Base-by-base conservation (phyloP, 805 yeast species). In the Nakazawaea ishiwadae region DNA sequence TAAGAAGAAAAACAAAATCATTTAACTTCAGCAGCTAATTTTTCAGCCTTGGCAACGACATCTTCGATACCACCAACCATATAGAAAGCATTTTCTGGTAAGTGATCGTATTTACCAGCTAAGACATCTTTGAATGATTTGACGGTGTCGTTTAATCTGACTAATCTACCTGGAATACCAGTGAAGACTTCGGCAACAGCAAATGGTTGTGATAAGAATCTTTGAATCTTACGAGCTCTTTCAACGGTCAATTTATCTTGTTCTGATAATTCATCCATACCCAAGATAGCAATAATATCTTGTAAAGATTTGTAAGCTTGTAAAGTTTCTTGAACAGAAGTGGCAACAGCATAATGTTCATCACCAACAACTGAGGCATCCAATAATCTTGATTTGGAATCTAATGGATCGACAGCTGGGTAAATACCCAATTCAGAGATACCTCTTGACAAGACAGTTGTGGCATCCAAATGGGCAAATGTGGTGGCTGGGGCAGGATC, bases 401-500 rank as follows among this genome's bases (percentile, higher is more conserved):
- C 99, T 71, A 93, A 85, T 66, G 99, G 99, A 77, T 93, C 99
- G 80, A 93, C 99, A 67, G 99, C 99, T 69, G 99, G 99, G 89
- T 93, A 93, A 71, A 93, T 93, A 90, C 98, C 98, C 73, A 93
- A 81, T 80, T 93, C 99, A 50, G 99, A 93, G 68, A 93, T 93
- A 81, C 96, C 90, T 82, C 99, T 89, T 61, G 98, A 90, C 81
- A 93, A 86, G 73, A 93, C 99, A 65, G 99, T 91, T 69, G 99
- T 91, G 68, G 99, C 99, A 71, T 91, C 99, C 83, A 91, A 90
- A 73, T 91, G 99, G 65, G 99, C 99, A 71, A 91, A 91, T 61
- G 99, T 91, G 68, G 99, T 91, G 61, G 99, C 99, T 67, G 97
- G 99, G 65, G 99, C 99, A 73, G 99, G 99, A 79, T 91, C 99